Percentiles rank a stretch among this genome's conserved stretches.
Conservation (phyloP, 345 rosid species). For the Eucalyptus dawsonii region DNA sequence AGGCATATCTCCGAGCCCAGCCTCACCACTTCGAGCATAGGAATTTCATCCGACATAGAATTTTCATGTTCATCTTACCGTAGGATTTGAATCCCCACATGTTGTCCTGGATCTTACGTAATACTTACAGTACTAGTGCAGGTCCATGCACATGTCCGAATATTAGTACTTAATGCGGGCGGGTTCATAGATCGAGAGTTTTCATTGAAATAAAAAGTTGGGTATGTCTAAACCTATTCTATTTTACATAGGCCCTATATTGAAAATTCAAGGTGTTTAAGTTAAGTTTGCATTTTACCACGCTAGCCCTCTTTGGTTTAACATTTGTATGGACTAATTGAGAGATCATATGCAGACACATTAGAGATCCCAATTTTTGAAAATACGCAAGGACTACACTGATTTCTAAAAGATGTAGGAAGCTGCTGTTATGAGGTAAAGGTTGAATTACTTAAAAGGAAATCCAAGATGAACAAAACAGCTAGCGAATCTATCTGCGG, state of each 20-base stretch:
- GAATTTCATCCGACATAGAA: background rate
- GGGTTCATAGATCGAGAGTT: background rate
- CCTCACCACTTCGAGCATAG: background rate
- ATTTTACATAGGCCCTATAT: background rate
- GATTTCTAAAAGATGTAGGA: background rate
- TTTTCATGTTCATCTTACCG: background rate
- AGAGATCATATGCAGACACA: background rate
- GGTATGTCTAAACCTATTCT: background rate
- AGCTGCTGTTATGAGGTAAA: background rate
- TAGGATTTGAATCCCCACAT: background rate
- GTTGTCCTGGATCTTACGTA: background rate
- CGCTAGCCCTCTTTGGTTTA: background rate
- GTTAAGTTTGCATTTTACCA: background rate
- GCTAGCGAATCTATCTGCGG: background rate
- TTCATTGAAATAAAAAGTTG: background rate
- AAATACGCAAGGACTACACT: background rate
- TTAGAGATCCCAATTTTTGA: background rate
- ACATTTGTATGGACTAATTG: background rate
- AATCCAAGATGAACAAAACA: background rate
- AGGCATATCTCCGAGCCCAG: background rate
- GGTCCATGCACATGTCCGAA: background rate
- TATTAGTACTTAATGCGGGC: background rate
- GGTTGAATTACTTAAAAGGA: background rate
- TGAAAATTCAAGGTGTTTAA: background rate
- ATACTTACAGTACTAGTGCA: background rate